Evolutionary conservation across 2,329 filamentous ascomycete species (phyloP), one percentile per base, ranked within the genome.

Genomic region (Metarhizium guizhouense): DNA sequence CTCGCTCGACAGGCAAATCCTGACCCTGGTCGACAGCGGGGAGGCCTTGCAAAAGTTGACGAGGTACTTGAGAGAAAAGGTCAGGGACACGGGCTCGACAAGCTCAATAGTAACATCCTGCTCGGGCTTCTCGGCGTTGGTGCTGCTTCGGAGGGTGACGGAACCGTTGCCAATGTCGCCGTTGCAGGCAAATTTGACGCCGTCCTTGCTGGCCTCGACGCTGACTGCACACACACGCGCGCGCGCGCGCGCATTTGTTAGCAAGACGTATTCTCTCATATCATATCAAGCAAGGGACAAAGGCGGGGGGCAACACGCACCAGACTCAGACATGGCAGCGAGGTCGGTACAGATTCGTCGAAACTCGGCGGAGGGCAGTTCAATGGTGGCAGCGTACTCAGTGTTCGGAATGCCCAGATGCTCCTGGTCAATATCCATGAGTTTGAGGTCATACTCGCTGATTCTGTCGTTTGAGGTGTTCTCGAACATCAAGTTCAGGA

Each of bases 391-490:
- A 43, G 91, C 88, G 70, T 99, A 99, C 68, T 99, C 94, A n/a
- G 95, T 99, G 67, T 99, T 93, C 16, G 94, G 94, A 66, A 99
- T 99, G 60, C 94, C 94, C 74, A 99, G 78, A 74, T 99, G 94
- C 81, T 99, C 94, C 78, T 99, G 95, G 76, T 99, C 94, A 73
- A 99, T 99, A 72, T 99, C 94, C 94, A 99, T 99, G 72, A 99
- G 85, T 82, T 99, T 99, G 75, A 99, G 88, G 74, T 99, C 94
- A 73, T 99, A 99, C 80, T 99, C 95, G 82, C 90, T 95, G 70
- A 99, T 83, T 63, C 94, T 83, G 74, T 99, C 94, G 67, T 84
- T 88, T 68, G 87, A 85, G 62, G 82, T 78, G 79, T 85, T 95
- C 84, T 99, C 95, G 70, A 99, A 99, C 65, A 92, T 83, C 62